Evolutionary conservation across 352 stramenopile species (phyloP).

Genomic region (Phytophthora sp.): DNA sequence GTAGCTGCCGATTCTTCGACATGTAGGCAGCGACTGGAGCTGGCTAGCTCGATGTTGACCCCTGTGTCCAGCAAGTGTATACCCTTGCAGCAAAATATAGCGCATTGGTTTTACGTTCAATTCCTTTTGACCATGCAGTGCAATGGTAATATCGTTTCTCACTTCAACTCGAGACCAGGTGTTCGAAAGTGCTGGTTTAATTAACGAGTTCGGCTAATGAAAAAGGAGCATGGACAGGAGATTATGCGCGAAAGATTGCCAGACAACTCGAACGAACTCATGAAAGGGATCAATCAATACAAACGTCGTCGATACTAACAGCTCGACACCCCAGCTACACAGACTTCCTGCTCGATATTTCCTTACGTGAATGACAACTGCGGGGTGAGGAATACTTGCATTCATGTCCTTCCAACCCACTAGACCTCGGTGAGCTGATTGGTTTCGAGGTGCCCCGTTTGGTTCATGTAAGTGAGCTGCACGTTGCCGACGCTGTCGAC

Average conservation of each 20-base stretch:
- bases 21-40: conserved; percentile 24
- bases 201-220: not conserved
- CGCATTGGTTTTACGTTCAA: conserved; percentile 7
- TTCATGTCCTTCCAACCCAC: no score
- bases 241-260: no score
- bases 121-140: not conserved
- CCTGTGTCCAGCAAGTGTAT: conserved; percentile 8
- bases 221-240: not conserved
- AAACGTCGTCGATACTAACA: conserved; percentile 10
- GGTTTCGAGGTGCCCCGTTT: conserved; percentile 62
- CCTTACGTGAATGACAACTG: conserved; percentile 2
- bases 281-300: no score
- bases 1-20: conserved; percentile 9
- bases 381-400: no score
- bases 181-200: not conserved
- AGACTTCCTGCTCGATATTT: conserved; percentile 3
- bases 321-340: conserved; percentile 1
- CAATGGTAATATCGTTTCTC: not conserved
- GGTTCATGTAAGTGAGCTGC: conserved; percentile 70
- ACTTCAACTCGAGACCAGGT: conserved; percentile 10
- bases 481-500: conserved; percentile 75
- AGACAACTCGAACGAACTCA: not conserved
- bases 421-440: conserved; percentile 67
- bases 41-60: conserved; percentile 18
- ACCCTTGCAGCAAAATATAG: conserved; percentile 21